Percentiles rank a stretch among this genome's conserved stretches.
These are phyloP conservation scores for Umbelopsis ramanniana DNA, from an alignment of 192 early-diverging fungal species.

Conservation along the genomic window DNA sequence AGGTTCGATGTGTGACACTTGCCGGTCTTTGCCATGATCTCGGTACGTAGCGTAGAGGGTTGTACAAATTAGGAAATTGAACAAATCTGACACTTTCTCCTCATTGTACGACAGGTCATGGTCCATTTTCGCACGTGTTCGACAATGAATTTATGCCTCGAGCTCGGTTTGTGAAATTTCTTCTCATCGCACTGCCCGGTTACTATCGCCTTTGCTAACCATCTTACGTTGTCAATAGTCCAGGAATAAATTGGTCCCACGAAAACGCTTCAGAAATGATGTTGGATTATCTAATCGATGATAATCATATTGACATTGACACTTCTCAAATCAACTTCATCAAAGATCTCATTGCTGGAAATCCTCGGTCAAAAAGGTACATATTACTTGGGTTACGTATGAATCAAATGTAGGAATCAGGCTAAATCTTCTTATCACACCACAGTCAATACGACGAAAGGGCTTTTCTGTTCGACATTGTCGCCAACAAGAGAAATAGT, in stretches of 20 bases:
- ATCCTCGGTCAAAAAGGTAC: constrained; percentile 49
- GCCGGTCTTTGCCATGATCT: constrained; percentile 96
- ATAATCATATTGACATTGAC: constrained; percentile 71
- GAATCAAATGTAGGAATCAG: not conserved
- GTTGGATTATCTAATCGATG: constrained; percentile 79
- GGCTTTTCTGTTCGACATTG: constrained; percentile 93
- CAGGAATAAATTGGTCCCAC: constrained; percentile 67
- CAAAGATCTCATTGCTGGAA: constrained; percentile 75
- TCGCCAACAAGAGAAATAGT: constrained; percentile 92
- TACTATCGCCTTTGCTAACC: not conserved
- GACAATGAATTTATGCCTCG: constrained; percentile 86
- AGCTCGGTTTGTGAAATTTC: constrained; percentile 29
- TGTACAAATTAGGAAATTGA: constrained; percentile 6
- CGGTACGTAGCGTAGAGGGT: constrained; percentile 41
- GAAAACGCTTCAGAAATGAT: constrained; percentile 86
- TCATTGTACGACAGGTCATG: constrained; percentile 69
- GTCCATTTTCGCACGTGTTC: constrained; percentile 96
- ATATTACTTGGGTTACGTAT: not conserved
- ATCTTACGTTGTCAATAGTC: constrained; percentile 20
- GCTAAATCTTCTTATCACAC: not conserved
- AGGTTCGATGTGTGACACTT: constrained; percentile 84
- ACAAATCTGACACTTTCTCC: not conserved
- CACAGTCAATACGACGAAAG: constrained; percentile 45
- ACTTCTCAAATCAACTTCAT: constrained; percentile 63
- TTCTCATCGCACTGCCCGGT: not conserved